Evolutionary conservation across 2,329 filamentous ascomycete genomes (phyloP).

Genomic region (Colletotrichum theobromicola): DNA sequence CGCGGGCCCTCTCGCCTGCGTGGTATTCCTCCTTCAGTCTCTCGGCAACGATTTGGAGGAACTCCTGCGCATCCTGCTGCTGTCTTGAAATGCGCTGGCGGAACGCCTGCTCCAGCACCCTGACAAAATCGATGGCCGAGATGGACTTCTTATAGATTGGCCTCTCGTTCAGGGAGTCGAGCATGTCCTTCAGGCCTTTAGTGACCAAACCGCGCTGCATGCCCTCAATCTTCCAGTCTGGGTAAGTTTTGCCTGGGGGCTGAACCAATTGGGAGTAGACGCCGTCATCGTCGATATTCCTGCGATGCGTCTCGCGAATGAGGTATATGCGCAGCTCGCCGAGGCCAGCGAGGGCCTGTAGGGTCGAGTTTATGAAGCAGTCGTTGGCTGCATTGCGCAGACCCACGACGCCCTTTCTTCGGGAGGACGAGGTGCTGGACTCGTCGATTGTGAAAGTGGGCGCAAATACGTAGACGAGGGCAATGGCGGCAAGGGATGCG

Average conservation of each 20-base stretch:
- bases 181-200: slow-evolving; percentile 85
- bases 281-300: slow-evolving; percentile 77
- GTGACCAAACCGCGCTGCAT: slow-evolving; percentile 86
- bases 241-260: slow-evolving; percentile 46
- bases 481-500: slow-evolving; percentile 91
- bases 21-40: slow-evolving; percentile 93
- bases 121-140: slow-evolving; percentile 83
- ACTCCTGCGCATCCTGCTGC: slow-evolving; percentile 98
- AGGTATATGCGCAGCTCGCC: slow-evolving; percentile 89
- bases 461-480: slow-evolving; percentile 95
- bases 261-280: slow-evolving; percentile 73
- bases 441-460: slow-evolving; percentile 96
- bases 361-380: slow-evolving; percentile 94
- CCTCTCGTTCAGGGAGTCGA: slow-evolving; percentile 91
- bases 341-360: slow-evolving; percentile 90
- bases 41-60: slow-evolving; percentile 92
- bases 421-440: slow-evolving; percentile 70
- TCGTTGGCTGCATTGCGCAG: slow-evolving; percentile 92
- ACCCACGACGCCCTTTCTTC: slow-evolving; percentile 89
- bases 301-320: slow-evolving; percentile 87
- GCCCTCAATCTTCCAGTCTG: slow-evolving; percentile 67
- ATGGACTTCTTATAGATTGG: slow-evolving; percentile 95
- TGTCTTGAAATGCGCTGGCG: slow-evolving; percentile 89
- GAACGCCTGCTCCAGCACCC: slow-evolving; percentile 84
- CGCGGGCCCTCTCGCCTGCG: slow-evolving; percentile 77